Evolutionary conservation across 805 yeast genomes (phyloP), one percentile per base, ranked within the genome.

Genomic region (Lipomyces kockii): DNA sequence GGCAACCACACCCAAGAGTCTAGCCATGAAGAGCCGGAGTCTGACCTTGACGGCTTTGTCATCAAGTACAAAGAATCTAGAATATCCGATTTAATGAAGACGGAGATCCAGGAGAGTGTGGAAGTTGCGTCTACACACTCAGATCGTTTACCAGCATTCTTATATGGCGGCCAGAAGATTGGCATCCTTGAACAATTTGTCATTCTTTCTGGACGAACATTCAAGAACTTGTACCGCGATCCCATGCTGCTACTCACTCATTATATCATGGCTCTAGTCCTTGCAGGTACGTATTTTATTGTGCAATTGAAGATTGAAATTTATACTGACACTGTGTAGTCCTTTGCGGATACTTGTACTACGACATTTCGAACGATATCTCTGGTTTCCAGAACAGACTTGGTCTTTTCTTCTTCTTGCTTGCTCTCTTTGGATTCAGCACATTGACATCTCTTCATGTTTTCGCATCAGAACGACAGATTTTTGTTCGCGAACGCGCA

Each of bases 341-440:
- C 3, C 90, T 94, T 78, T 88, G 97, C 78, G 97, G 98, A 0
- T 85, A 85, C 60, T 81, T 95, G 53, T 95, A 95, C 78, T 94
- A 88, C 79, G 83, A 92, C 74, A 87, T 94, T 32, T 82, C 87
- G 54, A 90, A 92, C 76, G 97, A 94, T 77, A 94, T 95, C 64
- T 88, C 97, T 74, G 99, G 99, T 0, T 95, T 95, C 82, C 99
- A 95, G 78, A 95, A 95, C 78, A 84, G 99, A 73, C 83, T 95
- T 71, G 99, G 99, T 0, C 81, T 95, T 67, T 95, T 95, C 79
- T 94, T 95, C 82, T 95, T 95, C 78, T 79, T 93, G 61, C 82
- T 95, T 68, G 91, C 98, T 2, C 85, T 93, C 74, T 93, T 95
- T 81, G 99, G 99, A 0, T 95, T 95, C 78, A 89, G 97, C 0